Evolutionary conservation across 73 alveolate species (phyloP).

Genomic region (Tetrahymena malaccensis): DNA sequence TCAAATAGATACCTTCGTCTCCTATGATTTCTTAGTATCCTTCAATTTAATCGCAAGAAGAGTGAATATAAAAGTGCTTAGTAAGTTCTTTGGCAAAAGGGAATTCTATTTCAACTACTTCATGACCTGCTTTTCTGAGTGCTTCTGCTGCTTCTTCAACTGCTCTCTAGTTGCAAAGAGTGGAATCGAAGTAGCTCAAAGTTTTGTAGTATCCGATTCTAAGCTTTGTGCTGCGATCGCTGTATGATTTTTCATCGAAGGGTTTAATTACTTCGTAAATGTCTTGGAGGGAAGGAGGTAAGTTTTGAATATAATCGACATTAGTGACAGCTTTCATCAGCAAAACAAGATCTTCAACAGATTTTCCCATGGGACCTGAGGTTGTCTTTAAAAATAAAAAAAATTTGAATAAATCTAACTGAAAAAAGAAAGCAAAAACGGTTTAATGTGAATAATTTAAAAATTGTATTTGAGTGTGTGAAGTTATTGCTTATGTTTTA

Average conservation of each 20-base stretch:
- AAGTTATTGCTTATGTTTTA: no score
- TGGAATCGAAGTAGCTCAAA: background rate
- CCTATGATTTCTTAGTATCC: background rate
- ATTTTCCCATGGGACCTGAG: slow-evolving; percentile 35
- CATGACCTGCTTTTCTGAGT: background rate
- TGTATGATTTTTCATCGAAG: background rate
- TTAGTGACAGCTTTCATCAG: background rate
- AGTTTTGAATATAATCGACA: background rate
- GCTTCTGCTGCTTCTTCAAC: background rate
- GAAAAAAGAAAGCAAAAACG: background rate
- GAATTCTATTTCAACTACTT: background rate
- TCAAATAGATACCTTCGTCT: background rate
- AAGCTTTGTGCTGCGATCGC: background rate
- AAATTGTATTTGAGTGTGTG: no score
- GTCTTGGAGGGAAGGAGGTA: background rate
- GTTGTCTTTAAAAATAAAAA: background rate
- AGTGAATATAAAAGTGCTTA: background rate
- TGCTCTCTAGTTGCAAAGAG: background rate
- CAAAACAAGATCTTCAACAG: slow-evolving; percentile 6
- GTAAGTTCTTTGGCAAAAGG: background rate
- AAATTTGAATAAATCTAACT: background rate
- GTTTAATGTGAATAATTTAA: no score
- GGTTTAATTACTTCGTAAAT: background rate
- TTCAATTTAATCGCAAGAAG: background rate
- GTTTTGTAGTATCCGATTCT: background rate